Evolutionary conservation across 345 rosid species (phyloP).

Genomic region (Cochlearia excelsa): DNA sequence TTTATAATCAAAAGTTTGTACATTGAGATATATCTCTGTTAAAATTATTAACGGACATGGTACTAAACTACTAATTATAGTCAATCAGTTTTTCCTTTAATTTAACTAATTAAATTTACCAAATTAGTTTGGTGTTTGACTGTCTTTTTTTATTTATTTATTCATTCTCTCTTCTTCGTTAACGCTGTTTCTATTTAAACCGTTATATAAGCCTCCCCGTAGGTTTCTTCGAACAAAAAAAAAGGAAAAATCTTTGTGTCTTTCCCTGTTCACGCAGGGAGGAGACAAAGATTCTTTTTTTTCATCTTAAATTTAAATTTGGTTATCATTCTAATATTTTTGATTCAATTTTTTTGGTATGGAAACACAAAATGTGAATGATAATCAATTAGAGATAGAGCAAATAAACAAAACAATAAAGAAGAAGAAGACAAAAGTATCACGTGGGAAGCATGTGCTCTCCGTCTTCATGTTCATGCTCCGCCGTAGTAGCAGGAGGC

Average conservation of each 20-base stretch:
- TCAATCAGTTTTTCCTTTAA: too few species aligned
- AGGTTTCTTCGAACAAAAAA: too few species aligned
- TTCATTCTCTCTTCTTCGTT: too few species aligned
- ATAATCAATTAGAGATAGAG: constrained; percentile 27
- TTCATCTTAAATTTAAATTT: not conserved
- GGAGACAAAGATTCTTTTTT: constrained; percentile 7
- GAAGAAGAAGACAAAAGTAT: constrained; percentile 27
- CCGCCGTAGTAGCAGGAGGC: constrained; percentile 31
- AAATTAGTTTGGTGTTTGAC: too few species aligned
- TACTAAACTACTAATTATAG: too few species aligned
- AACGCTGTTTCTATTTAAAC: too few species aligned
- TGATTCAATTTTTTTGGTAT: constrained; percentile 7
- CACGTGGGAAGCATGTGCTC: constrained; percentile 43
- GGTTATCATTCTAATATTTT: constrained; percentile 9
- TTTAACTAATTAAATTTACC: too few species aligned
- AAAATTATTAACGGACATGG: too few species aligned
- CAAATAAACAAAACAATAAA: constrained; percentile 5
- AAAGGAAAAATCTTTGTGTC: not conserved
- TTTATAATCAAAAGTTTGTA: too few species aligned
- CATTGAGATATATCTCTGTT: too few species aligned
- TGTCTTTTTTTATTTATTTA: too few species aligned
- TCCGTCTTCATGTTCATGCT: constrained; percentile 48
- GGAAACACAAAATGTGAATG: constrained; percentile 28
- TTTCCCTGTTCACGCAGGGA: constrained; percentile 30
- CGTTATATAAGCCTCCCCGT: too few species aligned